A percentile compares a stretch with the other conserved stretches of the same genome.
Conservation (phyloP, 257 asterid genomes). For the Plectranthus barbatus region DNA sequence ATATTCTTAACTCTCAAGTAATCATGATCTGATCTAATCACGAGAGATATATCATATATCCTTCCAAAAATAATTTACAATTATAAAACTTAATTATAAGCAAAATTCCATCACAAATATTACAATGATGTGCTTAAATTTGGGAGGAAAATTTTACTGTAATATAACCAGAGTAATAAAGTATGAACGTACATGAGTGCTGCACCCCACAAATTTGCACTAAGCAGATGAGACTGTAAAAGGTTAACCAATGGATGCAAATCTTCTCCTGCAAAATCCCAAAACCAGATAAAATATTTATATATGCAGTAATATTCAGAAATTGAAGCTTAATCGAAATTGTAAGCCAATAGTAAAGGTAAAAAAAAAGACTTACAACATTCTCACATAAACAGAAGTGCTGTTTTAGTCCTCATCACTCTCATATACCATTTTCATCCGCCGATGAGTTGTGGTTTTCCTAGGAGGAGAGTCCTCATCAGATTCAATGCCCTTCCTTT, state of each 20-base stretch:
- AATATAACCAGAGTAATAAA: neutral
- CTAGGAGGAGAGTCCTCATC: constrained; percentile 92
- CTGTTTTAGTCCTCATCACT: constrained; percentile 73
- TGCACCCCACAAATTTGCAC: neutral
- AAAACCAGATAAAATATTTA: neutral
- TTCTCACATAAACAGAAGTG: neutral
- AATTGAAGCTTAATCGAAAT: neutral
- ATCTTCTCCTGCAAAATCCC: neutral
- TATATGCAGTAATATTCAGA: too few species aligned
- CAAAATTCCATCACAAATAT: neutral
- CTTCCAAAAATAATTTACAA: neutral
- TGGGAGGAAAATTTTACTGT: neutral
- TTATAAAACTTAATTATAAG: neutral
- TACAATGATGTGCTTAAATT: neutral
- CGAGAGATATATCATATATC: neutral
- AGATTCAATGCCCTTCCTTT: constrained; percentile 79
- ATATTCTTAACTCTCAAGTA: too few species aligned
- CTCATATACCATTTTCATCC: constrained; percentile 82
- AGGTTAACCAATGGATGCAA: neutral
- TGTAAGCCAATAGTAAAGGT: neutral
- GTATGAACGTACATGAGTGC: neutral
- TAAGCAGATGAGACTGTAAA: neutral
- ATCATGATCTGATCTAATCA: neutral
- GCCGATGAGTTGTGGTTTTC: constrained; percentile 63
- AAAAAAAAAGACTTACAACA: constrained; percentile 18